Evolutionary conservation across 805 yeast species (phyloP), one percentile per base, ranked within the genome.

Genomic region (Clavispora phyllophila): DNA sequence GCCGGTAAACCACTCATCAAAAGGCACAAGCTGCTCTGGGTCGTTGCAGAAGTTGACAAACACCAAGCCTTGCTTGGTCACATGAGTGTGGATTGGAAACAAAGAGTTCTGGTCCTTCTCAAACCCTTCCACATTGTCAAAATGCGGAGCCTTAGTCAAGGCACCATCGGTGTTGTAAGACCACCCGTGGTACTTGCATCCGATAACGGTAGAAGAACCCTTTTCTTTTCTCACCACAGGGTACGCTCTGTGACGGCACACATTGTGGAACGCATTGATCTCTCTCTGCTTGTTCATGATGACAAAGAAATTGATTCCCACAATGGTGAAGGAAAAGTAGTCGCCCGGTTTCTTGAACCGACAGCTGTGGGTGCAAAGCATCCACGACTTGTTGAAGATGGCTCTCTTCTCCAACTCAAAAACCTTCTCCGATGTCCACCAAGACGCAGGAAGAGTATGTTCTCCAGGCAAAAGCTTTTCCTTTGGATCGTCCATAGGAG

Each of bases 181-280:
- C 84, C 84, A 79, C 19, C 84, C 84, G 51, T 79, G 84, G 57
- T 79, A 79, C 51, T 76, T 72, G 60, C 84, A 79, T 33, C 82
- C 82, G 26, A 79, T 61, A 32, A 79, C 69, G 14, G 66, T 68
- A 2, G 82, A 71, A n/a, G 81, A 75, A 22, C 84, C 84, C 49
- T 73, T 63, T 27, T 77, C 77, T 54, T 79, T 79, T 57, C 75
- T 69, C 22, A 79, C 75, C 33, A 79, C 80, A 1, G 84, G 84
- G 51, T 72, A 79, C 6, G 83, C 84, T 56, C 84, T 67, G 61
- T 79, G 84, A 52, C 84, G 79, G 54, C 84, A 79, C 28, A 79
- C 76, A 52, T 79, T 79, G 58, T 79, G 84, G 65, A 79, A 79
- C 13, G 82, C 83, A 56, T 75, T 76, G 54, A 78, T 63, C 25